Evolutionary conservation across 345 rosid genomes (phyloP).

Genomic region (Salix brachista): DNA sequence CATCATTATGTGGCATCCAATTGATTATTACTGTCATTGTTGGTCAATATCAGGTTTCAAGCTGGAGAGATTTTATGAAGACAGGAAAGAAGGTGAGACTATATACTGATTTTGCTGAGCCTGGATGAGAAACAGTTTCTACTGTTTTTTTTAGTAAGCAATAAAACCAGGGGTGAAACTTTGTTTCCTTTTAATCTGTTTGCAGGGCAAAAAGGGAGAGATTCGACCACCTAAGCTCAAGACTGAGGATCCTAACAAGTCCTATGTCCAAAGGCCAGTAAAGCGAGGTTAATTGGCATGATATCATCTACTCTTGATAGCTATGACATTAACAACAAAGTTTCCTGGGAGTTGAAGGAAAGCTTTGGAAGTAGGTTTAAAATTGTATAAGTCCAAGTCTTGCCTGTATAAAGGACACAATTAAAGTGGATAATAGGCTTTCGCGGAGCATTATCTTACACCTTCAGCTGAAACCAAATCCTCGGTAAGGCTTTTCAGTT

Average conservation of each 20-base stretch:
- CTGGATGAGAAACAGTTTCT: background rate
- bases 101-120: background rate
- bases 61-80: constrained; percentile 96
- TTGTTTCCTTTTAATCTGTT: background rate
- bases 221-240: constrained; percentile 89
- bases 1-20: background rate
- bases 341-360: background rate
- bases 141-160: background rate
- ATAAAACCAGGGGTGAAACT: background rate
- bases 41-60: constrained; percentile 55
- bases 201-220: constrained; percentile 87
- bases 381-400: background rate
- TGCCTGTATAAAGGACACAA: background rate
- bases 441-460: background rate
- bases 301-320: background rate
- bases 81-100: constrained; percentile 74
- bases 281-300: constrained; percentile 54
- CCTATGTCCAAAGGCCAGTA: constrained; percentile 91
- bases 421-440: background rate
- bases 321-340: background rate
- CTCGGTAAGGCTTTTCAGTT: background rate
- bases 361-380: background rate
- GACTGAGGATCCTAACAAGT: constrained; percentile 98
- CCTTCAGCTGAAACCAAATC: background rate
- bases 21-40: background rate